Evolutionary conservation across 2,329 filamentous ascomycete genomes (phyloP), one percentile per base, ranked within the genome.

Genomic region (Aspergillus amoenus): DNA sequence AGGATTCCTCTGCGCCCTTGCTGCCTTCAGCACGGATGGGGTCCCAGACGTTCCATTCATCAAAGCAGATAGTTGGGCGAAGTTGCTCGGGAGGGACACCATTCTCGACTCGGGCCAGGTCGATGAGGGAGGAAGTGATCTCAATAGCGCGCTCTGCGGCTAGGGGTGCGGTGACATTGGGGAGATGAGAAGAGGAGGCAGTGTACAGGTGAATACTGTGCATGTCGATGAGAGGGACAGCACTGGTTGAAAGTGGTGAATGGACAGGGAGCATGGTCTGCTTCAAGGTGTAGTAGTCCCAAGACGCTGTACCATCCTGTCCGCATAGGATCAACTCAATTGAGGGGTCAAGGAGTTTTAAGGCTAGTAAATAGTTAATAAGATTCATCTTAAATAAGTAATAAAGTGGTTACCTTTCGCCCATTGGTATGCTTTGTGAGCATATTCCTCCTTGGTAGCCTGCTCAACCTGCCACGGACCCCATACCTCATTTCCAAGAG

Each of bases 21-120:
- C 88, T 85, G 15, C 89, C 89, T 0, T 87, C 87, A 0, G 89
- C 88, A 8, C 88, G 83, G 52, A 81, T 78, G 0, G 88, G 87
- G 65, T 91, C 88, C 89, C 89, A 93, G 8, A 92, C 88, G 70
- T 92, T 93, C 89, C 89, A 92, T 73, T 92, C 89, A 69, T 93
- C 89, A 69, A 92, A 92, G 78, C 89, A 92, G 70, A 93, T 90
- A 51, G 82, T 88, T 46, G 85, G 87, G 3, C 82, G 78, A 4
- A 83, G 82, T n/a, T 87, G 82, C 0, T 78, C 76, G 0, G 81
- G 75, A 0, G 87, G 81, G 0, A 76, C 69, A 7, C 67, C 65
- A 71, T 88, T 88, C 70, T 90, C 86, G 66, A 90, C 86, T 34
- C 87, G 81, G 0, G 89, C 89, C 1, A 92, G 82, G 69, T 92